Evolutionary conservation across 2,329 filamentous ascomycete genomes (phyloP).

Genomic region (Furcasterigmium furcatum): DNA sequence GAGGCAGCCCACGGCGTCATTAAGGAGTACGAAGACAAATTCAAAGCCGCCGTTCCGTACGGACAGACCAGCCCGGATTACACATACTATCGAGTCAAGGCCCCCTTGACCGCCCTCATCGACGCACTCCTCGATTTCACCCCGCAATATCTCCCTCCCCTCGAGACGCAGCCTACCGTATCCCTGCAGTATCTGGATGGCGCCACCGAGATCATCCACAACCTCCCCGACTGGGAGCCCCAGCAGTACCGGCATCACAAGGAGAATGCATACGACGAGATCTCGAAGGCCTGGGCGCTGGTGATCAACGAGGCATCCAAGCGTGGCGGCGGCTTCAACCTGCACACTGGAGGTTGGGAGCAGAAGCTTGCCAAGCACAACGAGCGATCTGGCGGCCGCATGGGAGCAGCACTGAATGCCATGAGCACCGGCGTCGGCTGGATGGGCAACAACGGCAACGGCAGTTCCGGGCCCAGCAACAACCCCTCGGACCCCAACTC

Average conservation of each 20-base stretch:
- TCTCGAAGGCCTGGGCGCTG: constrained; percentile 87
- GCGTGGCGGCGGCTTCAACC: constrained; percentile 81
- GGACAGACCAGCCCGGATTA: constrained; percentile 86
- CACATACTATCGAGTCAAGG: constrained; percentile 88
- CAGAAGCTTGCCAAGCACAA: constrained; percentile 85
- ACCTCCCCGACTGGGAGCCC: constrained; percentile 86
- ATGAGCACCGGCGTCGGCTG: constrained; percentile 74
- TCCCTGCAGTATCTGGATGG: constrained; percentile 87
- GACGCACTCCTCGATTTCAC: constrained; percentile 93
- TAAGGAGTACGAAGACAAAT: constrained; percentile 72
- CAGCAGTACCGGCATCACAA: constrained; percentile 89
- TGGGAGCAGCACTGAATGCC: constrained; percentile 76
- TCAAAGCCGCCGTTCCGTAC: constrained; percentile 81
- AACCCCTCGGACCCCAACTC: constrained; percentile 45
- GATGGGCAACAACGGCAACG: constrained; percentile 52
- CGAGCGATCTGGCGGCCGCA: constrained; percentile 75
- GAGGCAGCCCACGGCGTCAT: constrained; percentile 77
- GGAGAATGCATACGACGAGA: constrained; percentile 93
- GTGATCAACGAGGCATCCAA: constrained; percentile 91
- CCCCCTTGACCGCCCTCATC: constrained; percentile 74
- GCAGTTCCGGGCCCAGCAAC: constrained; percentile 12
- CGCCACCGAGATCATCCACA: constrained; percentile 86
- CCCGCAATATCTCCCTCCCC: constrained; percentile 89
- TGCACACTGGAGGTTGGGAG: constrained; percentile 92
- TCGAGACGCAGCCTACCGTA: constrained; percentile 77